Conservation (phyloP, 306 rosid genomes). For the Cucurbita argyrosperma region DNA sequence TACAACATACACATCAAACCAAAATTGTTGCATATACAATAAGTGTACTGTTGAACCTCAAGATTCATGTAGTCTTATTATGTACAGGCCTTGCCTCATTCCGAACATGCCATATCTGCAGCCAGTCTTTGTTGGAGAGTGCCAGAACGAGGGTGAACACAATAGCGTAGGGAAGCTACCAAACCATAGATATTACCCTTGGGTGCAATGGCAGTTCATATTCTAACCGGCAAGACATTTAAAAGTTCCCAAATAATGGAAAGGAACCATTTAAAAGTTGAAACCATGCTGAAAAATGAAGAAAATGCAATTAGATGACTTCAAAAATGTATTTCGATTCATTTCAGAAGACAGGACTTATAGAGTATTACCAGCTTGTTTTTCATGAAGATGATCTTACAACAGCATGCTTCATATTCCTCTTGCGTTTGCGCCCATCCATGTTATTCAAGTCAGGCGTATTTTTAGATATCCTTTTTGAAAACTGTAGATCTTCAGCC, state of each 20-base stretch:
- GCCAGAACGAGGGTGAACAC: background rate
- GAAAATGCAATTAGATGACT: background rate
- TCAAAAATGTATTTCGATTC: background rate
- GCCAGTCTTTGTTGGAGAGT: background rate
- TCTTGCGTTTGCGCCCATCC: constrained; percentile 43
- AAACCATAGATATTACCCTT: background rate
- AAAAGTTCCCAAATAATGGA: constrained; percentile 1
- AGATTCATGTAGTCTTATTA: constrained; percentile 8
- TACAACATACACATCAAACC: background rate
- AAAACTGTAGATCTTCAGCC: constrained; percentile 63
- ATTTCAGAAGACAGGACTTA: background rate
- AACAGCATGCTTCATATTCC: constrained; percentile 36
- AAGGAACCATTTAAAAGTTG: background rate
- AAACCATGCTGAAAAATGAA: background rate
- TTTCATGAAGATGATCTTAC: constrained; percentile 1
- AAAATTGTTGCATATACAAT: constrained; percentile 9
- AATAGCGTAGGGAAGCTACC: background rate
- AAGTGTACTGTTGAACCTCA: constrained; percentile 4
- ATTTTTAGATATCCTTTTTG: constrained; percentile 23
- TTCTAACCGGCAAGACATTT: constrained; percentile 3
- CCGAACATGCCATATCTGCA: background rate
- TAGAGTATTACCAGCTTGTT: background rate
- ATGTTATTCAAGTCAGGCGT: constrained; percentile 16
- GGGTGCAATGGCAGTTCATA: background rate
- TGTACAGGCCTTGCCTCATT: background rate